Evolutionary conservation across 2,329 filamentous ascomycete species (phyloP), one percentile per base, ranked within the genome.

Genomic region (Colletotrichum sp.): DNA sequence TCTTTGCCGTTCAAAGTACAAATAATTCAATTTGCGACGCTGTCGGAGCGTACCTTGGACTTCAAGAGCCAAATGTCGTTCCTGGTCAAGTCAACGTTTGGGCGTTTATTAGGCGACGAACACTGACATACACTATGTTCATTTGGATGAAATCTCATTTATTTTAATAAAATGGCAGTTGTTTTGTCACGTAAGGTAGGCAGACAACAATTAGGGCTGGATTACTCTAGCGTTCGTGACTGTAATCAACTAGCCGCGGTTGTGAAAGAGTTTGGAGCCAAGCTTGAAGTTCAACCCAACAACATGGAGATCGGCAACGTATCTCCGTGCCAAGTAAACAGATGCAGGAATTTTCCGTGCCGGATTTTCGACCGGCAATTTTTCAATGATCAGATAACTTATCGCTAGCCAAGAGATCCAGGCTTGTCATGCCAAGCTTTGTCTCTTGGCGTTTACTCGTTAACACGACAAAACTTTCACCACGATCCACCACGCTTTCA

Each of bases 381-480:
- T 26, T n/a, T 5, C 21, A 28, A 32, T 7, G 15, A 71, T 52
- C 43, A 52, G 43, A 66, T 61, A 48, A 34, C 26, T 64, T 67
- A 72, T 72, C 69, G 62, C 34, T 32, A 21, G 73, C 73, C 73
- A 75, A 73, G 69, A 73, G 69, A 72, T 68, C 16, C 26, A 43
- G 38, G 26, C 38, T 56, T 48, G 36, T 52, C 13, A n/a, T 48
- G 30, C 56, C 38, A 21, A n/a, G 30, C 52, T 32, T 64, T 48
- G 56, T 5, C 55, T 34, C 73, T 73, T 75, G 73, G 69, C 69
- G 34, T 56, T 48, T 28, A 32, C 66, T 15, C 26, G 43, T 43
- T 6, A 48, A 66, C 62, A 26, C n/a, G 16, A 73, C 24, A 58
- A 56, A 24, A 15, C 28, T 28, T 55, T 21, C 8, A 21, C n/a